Percentiles rank a stretch among this genome's conserved stretches.
phyloP scores from a whole-genome alignment of 1,284 basidiomycete genomes.

The Porogramme epimiltina region DNA sequence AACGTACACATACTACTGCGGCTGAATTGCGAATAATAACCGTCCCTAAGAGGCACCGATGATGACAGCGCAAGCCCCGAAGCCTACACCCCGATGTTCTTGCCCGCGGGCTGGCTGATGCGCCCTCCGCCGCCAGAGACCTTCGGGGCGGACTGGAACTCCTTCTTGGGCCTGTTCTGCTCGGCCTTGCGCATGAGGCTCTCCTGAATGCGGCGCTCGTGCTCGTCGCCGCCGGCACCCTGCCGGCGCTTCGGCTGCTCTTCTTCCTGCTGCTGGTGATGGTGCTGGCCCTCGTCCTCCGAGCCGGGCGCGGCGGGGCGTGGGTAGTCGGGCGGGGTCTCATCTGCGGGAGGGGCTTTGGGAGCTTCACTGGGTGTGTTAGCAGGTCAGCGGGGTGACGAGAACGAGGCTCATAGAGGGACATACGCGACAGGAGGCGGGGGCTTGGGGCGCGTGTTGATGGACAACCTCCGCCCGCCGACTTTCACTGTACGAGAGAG shows the following conservation, averaged over 20 bases:
- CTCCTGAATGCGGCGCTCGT: constrained; percentile 53
- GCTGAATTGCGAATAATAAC: too few species aligned
- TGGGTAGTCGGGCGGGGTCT: constrained; percentile 55
- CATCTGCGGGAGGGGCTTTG: constrained; percentile 23
- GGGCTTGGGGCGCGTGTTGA: constrained; percentile 43
- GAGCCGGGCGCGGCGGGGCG: constrained; percentile 53
- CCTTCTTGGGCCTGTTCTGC: constrained; percentile 53
- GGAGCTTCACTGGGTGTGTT: constrained; percentile 29
- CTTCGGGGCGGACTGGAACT: constrained; percentile 33
- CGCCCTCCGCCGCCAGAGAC: constrained; percentile 47
- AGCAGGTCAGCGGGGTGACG: not conserved
- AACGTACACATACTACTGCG: constrained; percentile 1
- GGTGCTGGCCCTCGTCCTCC: constrained; percentile 37
- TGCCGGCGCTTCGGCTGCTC: constrained; percentile 49
- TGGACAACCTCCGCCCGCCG: constrained; percentile 61
- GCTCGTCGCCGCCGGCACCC: constrained; percentile 42
- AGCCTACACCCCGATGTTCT: constrained; percentile 38
- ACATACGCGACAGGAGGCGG: constrained; percentile 41
- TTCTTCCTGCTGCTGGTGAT: constrained; percentile 52
- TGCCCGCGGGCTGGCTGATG: constrained; percentile 63
- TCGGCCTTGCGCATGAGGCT: constrained; percentile 50
- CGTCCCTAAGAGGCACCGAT: too few species aligned
- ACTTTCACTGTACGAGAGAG: constrained; percentile 54
- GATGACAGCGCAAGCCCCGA: not conserved
- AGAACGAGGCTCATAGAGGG: not conserved